These are phyloP conservation scores for Neopestalotiopsis clavispora DNA, from an alignment of 2,329 filamentous ascomycete genomes.

Conservation along the genomic window DNA sequence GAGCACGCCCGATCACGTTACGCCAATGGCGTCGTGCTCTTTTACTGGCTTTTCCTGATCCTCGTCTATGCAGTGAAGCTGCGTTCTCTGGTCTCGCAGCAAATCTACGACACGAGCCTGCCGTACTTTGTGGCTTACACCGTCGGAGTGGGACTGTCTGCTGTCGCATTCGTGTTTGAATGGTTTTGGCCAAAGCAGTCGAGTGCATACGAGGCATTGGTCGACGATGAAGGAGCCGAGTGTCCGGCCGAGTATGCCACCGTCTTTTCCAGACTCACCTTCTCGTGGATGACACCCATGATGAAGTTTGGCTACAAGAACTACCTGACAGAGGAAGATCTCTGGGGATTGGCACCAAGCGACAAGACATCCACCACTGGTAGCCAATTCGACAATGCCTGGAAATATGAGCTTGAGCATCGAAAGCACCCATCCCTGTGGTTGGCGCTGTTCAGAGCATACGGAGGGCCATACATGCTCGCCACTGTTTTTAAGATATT, in stretches of 20 bases:
- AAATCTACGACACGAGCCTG: slow-evolving; percentile 67
- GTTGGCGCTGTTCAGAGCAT: slow-evolving; percentile 82
- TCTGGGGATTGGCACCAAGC: slow-evolving; percentile 85
- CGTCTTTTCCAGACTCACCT: slow-evolving; percentile 90
- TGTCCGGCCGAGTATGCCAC: slow-evolving; percentile 88
- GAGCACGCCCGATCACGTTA: slow-evolving; percentile 85
- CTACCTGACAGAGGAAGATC: slow-evolving; percentile 90
- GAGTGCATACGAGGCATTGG: slow-evolving; percentile 62
- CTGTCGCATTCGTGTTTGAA: slow-evolving; percentile 77
- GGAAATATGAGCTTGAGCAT: slow-evolving; percentile 75
- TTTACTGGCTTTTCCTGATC: slow-evolving; percentile 90
- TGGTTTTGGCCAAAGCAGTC: slow-evolving; percentile 84
- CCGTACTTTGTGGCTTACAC: slow-evolving; percentile 81
- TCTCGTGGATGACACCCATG: slow-evolving; percentile 98
- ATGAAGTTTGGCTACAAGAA: slow-evolving; percentile 95
- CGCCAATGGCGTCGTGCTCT: slow-evolving; percentile 84
- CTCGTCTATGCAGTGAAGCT: slow-evolving; percentile 82
- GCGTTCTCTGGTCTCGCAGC: slow-evolving; percentile 81
- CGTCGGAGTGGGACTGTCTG: slow-evolving; percentile 71
- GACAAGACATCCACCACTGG: slow-evolving; percentile 82
- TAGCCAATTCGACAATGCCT: slow-evolving; percentile 72
- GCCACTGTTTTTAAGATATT: slow-evolving; percentile 87
- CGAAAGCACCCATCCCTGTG: slow-evolving; percentile 79
- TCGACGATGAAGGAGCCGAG: slow-evolving; percentile 60
- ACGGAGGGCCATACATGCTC: slow-evolving; percentile 81